Evolutionary conservation across 2,329 filamentous ascomycete genomes (phyloP), one percentile per base, ranked within the genome.

Genomic region (Chrysoporthe puriensis): DNA sequence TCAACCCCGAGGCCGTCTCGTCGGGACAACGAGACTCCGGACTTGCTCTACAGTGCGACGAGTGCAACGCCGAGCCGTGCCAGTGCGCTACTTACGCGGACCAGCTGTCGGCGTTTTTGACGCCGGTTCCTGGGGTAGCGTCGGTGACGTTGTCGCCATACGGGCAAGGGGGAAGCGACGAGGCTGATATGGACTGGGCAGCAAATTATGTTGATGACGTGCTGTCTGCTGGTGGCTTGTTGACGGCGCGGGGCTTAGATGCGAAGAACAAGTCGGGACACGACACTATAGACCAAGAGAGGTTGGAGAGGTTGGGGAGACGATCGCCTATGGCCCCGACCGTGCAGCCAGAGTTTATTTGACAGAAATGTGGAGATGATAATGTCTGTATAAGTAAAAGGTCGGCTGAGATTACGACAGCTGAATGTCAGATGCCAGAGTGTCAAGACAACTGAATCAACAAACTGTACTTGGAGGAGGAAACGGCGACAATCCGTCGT

Each of bases 21-120:
- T 6, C 34, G 36, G 62, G 62, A 34, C 68, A 70, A 52, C 62
- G 68, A 13, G 68, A 70, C 40, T 70, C 68, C 2, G 68, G 68
- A 1, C 66, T 70, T 3, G 68, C 68, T 0, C 32, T 70, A 48
- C 68, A 66, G 42, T 70, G 68, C 11, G 68, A 70, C 40, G 48
- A 56, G 16, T 70, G 68, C 66, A 26, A 52, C 26, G 52, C 40
- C 59, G 68, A 70, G 6, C 58, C 62, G 3, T 70, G 68, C 60
- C 63, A 68, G 46, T 70, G 68, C 32, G 62, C 34, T 13, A 62
- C 44, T 21, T 70, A 70, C 21, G 68, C 68, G 13, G 68, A 70
- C 32, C 66, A 70, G 26, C 66, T 70, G 34, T 70, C 66, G 3
- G 68, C 68, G 4, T 70, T 68, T 18, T 50, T 70, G 68, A 70